A percentile compares a stretch with the other conserved stretches of the same genome.
These are phyloP conservation scores for Magnaporthiopsis poae DNA, from an alignment of 2,329 filamentous ascomycete species.

Conservation along the genomic window DNA sequence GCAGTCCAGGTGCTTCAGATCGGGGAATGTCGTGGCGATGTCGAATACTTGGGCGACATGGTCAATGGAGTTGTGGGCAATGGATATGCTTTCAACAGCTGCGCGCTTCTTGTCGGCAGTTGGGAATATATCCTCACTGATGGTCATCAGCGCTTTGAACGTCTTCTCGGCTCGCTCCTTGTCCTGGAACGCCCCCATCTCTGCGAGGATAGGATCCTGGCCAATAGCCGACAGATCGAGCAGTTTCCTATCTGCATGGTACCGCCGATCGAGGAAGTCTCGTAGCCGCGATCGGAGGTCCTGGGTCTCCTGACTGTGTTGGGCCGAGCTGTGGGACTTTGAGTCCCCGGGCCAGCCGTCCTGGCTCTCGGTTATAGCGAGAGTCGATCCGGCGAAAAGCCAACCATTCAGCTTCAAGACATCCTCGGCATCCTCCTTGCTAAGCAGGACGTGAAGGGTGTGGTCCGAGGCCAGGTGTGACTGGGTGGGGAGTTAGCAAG, in stretches of 20 bases:
- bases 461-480: slow-evolving; percentile 59
- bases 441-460: slow-evolving; percentile 54
- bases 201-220: slow-evolving; percentile 59
- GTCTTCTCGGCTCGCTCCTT: slow-evolving; percentile 70
- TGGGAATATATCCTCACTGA: slow-evolving; percentile 71
- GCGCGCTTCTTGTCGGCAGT: slow-evolving; percentile 62
- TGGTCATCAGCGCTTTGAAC: slow-evolving; percentile 81
- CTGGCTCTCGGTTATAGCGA: slow-evolving; percentile 44
- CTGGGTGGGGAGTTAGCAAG: slow-evolving; percentile 61
- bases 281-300: slow-evolving; percentile 61
- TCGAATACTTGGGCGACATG: slow-evolving; percentile 63
- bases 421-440: slow-evolving; percentile 52
- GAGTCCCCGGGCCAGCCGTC: slow-evolving; percentile 26
- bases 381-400: slow-evolving; percentile 53
- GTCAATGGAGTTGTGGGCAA: slow-evolving; percentile 69
- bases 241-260: slow-evolving; percentile 60
- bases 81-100: slow-evolving; percentile 69
- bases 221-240: slow-evolving; percentile 73
- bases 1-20: slow-evolving; percentile 79
- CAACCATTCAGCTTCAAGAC: slow-evolving; percentile 60
- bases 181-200: slow-evolving; percentile 66
- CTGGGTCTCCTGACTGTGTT: slow-evolving; percentile 40
- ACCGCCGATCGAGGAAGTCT: slow-evolving; percentile 63
- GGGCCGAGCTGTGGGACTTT: slow-evolving; percentile 26
- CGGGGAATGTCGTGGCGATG: slow-evolving; percentile 70